Percentiles rank a stretch among this genome's conserved stretches.
Conservation (phyloP, 2,329 filamentous ascomycete genomes). For the Apiospora arundinis region DNA sequence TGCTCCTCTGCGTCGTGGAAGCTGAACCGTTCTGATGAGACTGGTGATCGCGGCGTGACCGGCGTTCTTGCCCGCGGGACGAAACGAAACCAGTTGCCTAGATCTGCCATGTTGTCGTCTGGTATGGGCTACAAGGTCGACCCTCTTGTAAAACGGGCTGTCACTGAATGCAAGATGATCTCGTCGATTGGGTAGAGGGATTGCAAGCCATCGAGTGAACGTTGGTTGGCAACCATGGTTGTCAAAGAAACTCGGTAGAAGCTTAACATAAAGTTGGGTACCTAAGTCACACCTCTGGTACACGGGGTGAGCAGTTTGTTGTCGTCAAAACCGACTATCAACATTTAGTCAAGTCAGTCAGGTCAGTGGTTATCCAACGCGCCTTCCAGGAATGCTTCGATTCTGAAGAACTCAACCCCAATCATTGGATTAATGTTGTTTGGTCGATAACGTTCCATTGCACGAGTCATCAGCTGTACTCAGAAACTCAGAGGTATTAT, state of each 20-base stretch:
- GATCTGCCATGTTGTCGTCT: neutral
- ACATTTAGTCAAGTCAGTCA: neutral
- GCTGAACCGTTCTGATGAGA: constrained; percentile 24
- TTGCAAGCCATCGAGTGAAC: neutral
- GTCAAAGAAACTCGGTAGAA: neutral
- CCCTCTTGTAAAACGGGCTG: neutral
- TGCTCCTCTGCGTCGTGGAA: constrained; percentile 25
- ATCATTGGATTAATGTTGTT: too few species aligned
- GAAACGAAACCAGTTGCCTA: constrained; percentile 7
- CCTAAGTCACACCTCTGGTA: too few species aligned
- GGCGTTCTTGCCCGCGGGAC: constrained; percentile 32
- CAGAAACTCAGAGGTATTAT: too few species aligned
- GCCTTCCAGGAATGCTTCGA: neutral
- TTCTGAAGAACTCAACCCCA: neutral
- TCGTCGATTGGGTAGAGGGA: neutral
- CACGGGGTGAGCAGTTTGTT: neutral
- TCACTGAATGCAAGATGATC: neutral
- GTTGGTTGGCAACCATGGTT: neutral
- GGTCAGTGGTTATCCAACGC: neutral
- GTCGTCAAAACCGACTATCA: neutral
- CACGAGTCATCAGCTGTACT: too few species aligned
- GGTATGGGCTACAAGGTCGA: neutral
- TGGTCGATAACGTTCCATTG: too few species aligned
- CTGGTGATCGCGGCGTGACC: constrained; percentile 27
- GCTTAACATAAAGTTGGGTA: too few species aligned